Conservation (phyloP, 1,284 basidiomycete genomes). For the Ustilago xerochloae region DNA sequence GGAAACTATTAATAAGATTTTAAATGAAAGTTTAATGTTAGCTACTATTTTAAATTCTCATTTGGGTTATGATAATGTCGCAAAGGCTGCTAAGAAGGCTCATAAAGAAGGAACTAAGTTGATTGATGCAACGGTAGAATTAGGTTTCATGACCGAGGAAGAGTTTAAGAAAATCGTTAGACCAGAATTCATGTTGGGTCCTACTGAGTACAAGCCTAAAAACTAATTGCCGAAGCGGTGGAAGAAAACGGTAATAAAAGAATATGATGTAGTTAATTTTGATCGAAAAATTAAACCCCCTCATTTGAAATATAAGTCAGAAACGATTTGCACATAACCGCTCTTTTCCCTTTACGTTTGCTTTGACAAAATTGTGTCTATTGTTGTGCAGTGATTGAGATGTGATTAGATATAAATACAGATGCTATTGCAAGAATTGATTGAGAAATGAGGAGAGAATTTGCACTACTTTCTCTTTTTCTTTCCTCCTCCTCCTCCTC, state of each 20-base stretch:
- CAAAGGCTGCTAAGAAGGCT: conserved; percentile 98
- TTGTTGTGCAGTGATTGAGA: neutral
- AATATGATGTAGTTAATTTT: too few species aligned
- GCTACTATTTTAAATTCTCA: conserved; percentile 93
- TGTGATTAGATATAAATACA: neutral
- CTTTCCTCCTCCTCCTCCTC: conserved; percentile 12
- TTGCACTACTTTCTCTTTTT: neutral
- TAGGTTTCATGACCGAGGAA: conserved; percentile 86
- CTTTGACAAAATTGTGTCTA: neutral
- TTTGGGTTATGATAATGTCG: conserved; percentile 95
- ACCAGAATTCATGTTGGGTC: conserved; percentile 76
- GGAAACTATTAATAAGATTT: conserved; percentile 84
- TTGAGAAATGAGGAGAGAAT: neutral
- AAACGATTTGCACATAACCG: too few species aligned
- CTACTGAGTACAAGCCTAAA: conserved; percentile 56
- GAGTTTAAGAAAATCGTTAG: conserved; percentile 96
- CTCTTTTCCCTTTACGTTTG: neutral
- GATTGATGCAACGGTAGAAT: conserved; percentile 89
- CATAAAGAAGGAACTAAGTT: conserved; percentile 97
- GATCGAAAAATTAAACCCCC: too few species aligned
- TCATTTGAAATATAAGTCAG: too few species aligned
- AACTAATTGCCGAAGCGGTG: conserved; percentile 17
- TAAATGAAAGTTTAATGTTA: conserved; percentile 90
- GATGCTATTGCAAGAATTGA: neutral
- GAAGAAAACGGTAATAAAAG: neutral